phyloP scores from a whole-genome alignment of 2,329 filamentous ascomycete genomes.

The Arachnomyces sp. region DNA sequence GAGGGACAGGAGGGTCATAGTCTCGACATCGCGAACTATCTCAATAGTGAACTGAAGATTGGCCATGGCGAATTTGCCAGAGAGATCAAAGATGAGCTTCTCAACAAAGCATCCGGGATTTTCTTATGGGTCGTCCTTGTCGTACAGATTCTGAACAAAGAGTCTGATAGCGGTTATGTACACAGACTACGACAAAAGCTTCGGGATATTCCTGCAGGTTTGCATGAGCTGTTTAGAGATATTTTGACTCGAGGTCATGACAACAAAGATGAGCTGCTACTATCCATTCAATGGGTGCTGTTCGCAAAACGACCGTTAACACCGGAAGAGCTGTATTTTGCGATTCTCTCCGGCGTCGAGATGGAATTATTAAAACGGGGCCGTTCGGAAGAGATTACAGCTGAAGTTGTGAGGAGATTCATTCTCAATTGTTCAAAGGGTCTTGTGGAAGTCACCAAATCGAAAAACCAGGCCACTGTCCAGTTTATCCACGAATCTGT shows the following conservation, averaged over 20 bases:
- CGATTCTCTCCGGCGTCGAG: slow-evolving; percentile 17
- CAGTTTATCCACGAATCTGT: slow-evolving; percentile 33
- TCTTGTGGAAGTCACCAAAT: slow-evolving; percentile 22
- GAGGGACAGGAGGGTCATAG: slow-evolving; percentile 34
- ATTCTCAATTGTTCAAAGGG: slow-evolving; percentile 24
- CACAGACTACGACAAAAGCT: slow-evolving; percentile 23
- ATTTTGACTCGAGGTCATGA: slow-evolving; percentile 10
- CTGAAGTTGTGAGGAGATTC: slow-evolving; percentile 10
- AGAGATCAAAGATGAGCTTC: slow-evolving; percentile 25
- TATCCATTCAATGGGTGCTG: slow-evolving; percentile 8
- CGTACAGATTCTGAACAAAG: slow-evolving; percentile 39
- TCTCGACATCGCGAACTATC: slow-evolving; percentile 20
- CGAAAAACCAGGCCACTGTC: slow-evolving; percentile 14
- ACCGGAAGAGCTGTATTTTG: slow-evolving; percentile 13
- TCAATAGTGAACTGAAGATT: slow-evolving; percentile 9
- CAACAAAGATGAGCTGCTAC: not conserved
- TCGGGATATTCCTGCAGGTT: slow-evolving; percentile 23
- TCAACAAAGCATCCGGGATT: slow-evolving; percentile 33
- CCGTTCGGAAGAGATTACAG: slow-evolving; percentile 5
- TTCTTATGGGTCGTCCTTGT: slow-evolving; percentile 45
- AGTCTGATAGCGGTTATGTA: slow-evolving; percentile 23
- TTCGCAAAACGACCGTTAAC: slow-evolving; percentile 11
- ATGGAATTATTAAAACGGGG: slow-evolving; percentile 6
- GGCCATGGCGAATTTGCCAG: slow-evolving; percentile 16
- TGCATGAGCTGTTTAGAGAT: slow-evolving; percentile 12